A percentile compares a stretch with the other conserved stretches of the same genome.
Evolutionary conservation across 495 filamentous ascomycete species (phyloP).

Genomic region (Penicillium cataractarum): DNA sequence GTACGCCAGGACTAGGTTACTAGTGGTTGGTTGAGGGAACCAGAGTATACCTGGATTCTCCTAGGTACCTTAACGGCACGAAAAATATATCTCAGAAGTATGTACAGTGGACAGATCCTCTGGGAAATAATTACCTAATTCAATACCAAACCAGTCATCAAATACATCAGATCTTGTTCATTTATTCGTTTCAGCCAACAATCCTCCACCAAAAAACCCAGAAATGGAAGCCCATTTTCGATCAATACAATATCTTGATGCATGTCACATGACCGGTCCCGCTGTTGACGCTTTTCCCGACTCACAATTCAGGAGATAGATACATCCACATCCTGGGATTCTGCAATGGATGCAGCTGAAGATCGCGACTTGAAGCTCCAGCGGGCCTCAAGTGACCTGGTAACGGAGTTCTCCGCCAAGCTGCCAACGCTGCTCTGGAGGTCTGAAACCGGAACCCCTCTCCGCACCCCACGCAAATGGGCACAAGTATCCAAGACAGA

Average conservation of each 20-base stretch:
- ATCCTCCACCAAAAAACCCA: background rate
- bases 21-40: too few species aligned
- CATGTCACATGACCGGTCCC: slow-evolving; percentile 32
- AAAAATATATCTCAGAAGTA: too few species aligned
- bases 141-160: background rate
- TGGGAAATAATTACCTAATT: too few species aligned
- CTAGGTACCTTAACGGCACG: too few species aligned
- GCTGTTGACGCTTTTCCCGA: slow-evolving; percentile 33
- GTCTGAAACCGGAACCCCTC: slow-evolving; percentile 28
- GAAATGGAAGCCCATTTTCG: background rate
- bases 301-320: slow-evolving; percentile 10
- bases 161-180: background rate
- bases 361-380: slow-evolving; percentile 76
- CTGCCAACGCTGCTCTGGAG: slow-evolving; percentile 56
- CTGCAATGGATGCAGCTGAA: slow-evolving; percentile 52
- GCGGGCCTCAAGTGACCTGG: slow-evolving; percentile 67
- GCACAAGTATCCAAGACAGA: slow-evolving; percentile 43
- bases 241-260: background rate
- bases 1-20: too few species aligned
- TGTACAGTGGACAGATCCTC: too few species aligned
- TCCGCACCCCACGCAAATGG: slow-evolving; percentile 46
- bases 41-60: too few species aligned
- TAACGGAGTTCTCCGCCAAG: slow-evolving; percentile 63
- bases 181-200: too few species aligned
- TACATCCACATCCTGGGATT: background rate